Evolutionary conservation across 2,329 filamentous ascomycete genomes (phyloP).

Genomic region (Nectriaceae sp.): DNA sequence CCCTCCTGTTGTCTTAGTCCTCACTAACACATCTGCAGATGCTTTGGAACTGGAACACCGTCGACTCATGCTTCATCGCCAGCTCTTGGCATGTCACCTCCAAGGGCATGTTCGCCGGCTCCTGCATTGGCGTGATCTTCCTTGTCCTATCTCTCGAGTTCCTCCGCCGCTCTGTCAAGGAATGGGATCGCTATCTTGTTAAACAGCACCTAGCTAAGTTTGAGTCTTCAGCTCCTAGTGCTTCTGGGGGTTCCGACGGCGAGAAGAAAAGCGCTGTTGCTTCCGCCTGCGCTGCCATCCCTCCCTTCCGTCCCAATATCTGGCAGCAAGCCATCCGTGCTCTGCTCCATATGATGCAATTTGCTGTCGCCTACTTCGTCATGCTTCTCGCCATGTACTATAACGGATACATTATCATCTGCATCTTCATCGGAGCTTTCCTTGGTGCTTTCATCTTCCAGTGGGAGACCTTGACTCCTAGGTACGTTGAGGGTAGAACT

Average conservation of each 20-base stretch:
- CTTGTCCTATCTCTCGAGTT: constrained; percentile 73
- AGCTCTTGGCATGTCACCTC: constrained; percentile 70
- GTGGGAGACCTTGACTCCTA: constrained; percentile 57
- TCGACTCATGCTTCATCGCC: constrained; percentile 72
- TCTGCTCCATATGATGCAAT: constrained; percentile 68
- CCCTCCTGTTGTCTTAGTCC: neutral
- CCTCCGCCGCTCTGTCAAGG: constrained; percentile 68
- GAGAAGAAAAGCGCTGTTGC: constrained; percentile 21
- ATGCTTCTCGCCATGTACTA: constrained; percentile 71
- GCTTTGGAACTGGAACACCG: constrained; percentile 78
- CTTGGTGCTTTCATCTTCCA: constrained; percentile 73
- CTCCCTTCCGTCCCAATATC: constrained; percentile 56
- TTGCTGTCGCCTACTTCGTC: constrained; percentile 75
- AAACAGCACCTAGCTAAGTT: constrained; percentile 48
- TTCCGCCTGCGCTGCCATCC: constrained; percentile 19
- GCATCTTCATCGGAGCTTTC: constrained; percentile 76
- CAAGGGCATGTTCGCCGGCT: constrained; percentile 72
- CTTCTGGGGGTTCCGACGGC: constrained; percentile 16
- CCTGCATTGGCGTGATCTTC: constrained; percentile 76
- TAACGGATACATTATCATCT: constrained; percentile 77
- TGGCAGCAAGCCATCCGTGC: constrained; percentile 69
- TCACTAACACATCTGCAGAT: constrained; percentile 50
- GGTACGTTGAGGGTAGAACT: constrained; percentile 21
- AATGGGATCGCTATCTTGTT: constrained; percentile 70
- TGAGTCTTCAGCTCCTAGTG: constrained; percentile 2